Base-by-base conservation (phyloP, 1,284 basidiomycete genomes). In the Leccinum angustisporum region DNA sequence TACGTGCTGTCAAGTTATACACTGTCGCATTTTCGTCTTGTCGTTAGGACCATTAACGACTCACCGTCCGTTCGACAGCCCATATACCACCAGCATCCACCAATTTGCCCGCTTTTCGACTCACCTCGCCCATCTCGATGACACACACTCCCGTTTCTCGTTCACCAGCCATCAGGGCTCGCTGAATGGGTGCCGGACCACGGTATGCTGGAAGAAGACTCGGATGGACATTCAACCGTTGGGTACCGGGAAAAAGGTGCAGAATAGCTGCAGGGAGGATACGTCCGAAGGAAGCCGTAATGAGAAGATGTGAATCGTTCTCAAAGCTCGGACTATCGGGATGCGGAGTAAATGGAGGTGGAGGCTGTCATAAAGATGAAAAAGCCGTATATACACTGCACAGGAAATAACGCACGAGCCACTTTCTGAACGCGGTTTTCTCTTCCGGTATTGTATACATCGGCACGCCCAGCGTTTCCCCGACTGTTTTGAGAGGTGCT, bases 211-310 rank as follows among this genome's bases (percentile, higher is more conserved):
- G 97, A 25, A 98, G 81, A 0, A 95, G 78, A 18, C 94, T 97
- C 0, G 96, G 95, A 70, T 99, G 97, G 4, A 98, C 85, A 70
- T 98, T 98, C 50, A 99, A 79, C n/a, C 89, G 78, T 57, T 87
- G 84, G 1, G 78, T 75, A 0, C 81, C 79, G 0, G 76, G 78
- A 68, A 97, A 97, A 31, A 81, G 63, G n/a, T 36, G 31, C 54
- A 70, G 84, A 52, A 95, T 77, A 0, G 78, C 67, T 2, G 81
- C 73, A 0, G 94, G 87, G 25, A 70, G 62, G 38, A 98, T 91
- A 58, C 94, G 89, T 0, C 96, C 96, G 69, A 98, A 98, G 0
- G 95, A 97, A 9, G 94, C 95, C 0, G 95, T 97, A 4, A 98
- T 68, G 7, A 98, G 82, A 10, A 98, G 69, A 65, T 90, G 83